Percentiles rank a stretch among this genome's conserved stretches.
Evolutionary conservation across 106 monocot genomes (phyloP).

Genomic region (Posidonia australis): DNA sequence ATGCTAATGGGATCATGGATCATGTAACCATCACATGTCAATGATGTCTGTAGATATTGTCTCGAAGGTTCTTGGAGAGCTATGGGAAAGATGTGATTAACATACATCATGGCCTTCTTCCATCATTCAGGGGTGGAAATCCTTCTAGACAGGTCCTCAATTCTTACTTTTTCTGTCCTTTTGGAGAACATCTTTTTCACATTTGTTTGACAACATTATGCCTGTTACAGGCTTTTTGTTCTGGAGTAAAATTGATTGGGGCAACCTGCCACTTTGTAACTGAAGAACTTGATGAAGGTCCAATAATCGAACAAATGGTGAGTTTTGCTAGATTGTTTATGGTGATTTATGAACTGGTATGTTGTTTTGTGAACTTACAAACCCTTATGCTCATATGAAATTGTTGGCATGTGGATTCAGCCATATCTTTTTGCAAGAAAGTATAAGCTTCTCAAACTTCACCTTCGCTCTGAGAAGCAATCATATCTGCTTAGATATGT

Average conservation of each 20-base stretch:
- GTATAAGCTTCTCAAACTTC: too few relatives aligned
- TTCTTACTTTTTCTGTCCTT: background rate
- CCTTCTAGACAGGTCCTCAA: conserved; percentile 65
- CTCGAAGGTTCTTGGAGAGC: conserved; percentile 52
- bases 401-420: too few relatives aligned
- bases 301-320: conserved; percentile 98
- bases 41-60: conserved; percentile 41
- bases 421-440: too few relatives aligned
- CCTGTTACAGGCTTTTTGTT: conserved; percentile 58
- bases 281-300: conserved; percentile 73
- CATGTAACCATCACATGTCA: background rate
- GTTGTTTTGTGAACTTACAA: too few relatives aligned
- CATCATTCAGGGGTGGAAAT: conserved; percentile 86
- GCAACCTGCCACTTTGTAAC: conserved; percentile 93
- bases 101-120: conserved; percentile 98
- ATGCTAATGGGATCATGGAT: background rate
- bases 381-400: too few relatives aligned
- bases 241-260: conserved; percentile 97
- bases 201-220: background rate
- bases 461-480: too few relatives aligned
- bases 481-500: too few relatives aligned
- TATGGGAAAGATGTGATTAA: conserved; percentile 97
- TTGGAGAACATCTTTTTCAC: background rate
- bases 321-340: conserved; percentile 1
- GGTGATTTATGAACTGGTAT: too few relatives aligned